phyloP scores from a whole-genome alignment of 257 asterid species.

The Solanum verrucosum region DNA sequence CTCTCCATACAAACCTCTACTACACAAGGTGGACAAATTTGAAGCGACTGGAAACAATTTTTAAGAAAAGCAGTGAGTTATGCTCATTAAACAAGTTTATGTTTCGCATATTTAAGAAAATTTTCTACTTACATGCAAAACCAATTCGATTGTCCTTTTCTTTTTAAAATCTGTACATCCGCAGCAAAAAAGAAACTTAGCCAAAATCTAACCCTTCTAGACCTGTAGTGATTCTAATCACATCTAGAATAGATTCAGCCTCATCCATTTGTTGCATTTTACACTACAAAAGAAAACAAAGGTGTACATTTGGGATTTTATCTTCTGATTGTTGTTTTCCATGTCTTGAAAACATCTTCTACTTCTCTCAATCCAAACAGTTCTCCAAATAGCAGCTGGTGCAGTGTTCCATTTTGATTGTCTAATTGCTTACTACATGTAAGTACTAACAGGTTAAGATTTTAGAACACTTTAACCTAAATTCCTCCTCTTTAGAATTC shows the following conservation, averaged over 20 bases:
- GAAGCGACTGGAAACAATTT: background rate
- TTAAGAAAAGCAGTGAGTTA: background rate
- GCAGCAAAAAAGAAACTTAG: background rate
- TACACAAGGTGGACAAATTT: background rate
- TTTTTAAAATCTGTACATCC: background rate
- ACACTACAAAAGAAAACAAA: background rate
- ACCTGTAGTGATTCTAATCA: background rate
- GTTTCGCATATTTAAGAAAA: background rate
- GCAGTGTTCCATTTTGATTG: background rate
- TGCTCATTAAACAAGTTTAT: background rate
- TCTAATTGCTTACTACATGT: background rate
- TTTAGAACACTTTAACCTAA: background rate
- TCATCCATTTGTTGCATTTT: background rate
- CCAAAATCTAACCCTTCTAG: background rate
- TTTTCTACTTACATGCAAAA: background rate
- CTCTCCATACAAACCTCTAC: background rate
- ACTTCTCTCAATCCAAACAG: background rate
- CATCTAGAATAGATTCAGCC: background rate
- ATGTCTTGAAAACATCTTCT: background rate
- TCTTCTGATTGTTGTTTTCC: background rate
- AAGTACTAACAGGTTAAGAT: background rate
- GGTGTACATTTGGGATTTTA: background rate
- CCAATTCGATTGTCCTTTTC: background rate
- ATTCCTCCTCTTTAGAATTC: background rate
- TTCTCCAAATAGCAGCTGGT: background rate